A percentile compares a stretch with the other conserved stretches of the same genome.
Evolutionary conservation across 2,329 filamentous ascomycete species (phyloP).

Genomic region (Trichoderma atroviride): DNA sequence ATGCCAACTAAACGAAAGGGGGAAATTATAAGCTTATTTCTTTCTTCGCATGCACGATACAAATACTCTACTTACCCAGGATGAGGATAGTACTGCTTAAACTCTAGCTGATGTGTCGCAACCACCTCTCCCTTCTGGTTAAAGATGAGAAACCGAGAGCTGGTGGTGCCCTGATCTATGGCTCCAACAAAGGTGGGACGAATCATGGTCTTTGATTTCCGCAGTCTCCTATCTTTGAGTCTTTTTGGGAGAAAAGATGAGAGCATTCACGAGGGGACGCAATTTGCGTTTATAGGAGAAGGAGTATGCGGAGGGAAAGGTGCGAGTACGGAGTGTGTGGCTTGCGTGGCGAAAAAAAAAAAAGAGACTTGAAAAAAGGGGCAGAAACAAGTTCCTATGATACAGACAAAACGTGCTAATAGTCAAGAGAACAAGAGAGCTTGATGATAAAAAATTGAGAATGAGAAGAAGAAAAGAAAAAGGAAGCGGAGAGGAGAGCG

Average conservation of each 20-base stretch:
- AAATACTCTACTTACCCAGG: constrained; percentile 62
- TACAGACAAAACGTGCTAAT: background rate
- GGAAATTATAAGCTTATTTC: background rate
- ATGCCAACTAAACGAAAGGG: constrained; percentile 65
- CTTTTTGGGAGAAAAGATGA: constrained; percentile 31
- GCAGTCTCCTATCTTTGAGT: background rate
- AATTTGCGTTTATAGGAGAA: background rate
- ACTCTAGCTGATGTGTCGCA: constrained; percentile 74
- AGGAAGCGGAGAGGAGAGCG: background rate
- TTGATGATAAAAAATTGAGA: background rate
- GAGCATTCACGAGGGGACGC: constrained; percentile 21
- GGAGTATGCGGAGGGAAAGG: background rate
- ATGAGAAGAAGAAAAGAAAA: background rate
- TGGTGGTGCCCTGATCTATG: constrained; percentile 80
- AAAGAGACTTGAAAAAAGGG: background rate
- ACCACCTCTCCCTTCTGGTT: constrained; percentile 69
- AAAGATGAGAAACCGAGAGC: constrained; percentile 77
- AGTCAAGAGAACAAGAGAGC: background rate
- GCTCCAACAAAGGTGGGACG: constrained; percentile 65
- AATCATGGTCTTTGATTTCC: constrained; percentile 27
- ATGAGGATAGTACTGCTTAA: constrained; percentile 73
- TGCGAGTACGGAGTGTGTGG: background rate
- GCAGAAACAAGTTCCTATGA: background rate
- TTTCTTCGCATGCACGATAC: background rate
- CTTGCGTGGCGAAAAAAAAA: background rate